phyloP scores from a whole-genome alignment of 148 eudicot genomes.

The Arctostaphylos glauca region DNA sequence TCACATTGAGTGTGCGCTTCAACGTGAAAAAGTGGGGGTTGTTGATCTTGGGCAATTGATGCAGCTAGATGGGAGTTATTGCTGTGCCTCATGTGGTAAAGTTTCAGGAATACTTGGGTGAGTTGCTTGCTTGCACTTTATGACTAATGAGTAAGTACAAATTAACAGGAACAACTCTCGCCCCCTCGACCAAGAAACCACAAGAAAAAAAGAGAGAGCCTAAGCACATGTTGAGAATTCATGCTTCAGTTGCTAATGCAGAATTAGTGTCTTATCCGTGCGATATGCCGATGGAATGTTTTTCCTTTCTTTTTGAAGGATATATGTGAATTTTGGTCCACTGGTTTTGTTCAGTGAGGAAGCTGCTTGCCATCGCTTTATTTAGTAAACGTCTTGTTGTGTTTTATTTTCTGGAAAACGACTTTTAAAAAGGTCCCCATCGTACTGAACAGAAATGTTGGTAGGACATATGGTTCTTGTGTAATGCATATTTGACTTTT shows the following conservation, averaged over 20 bases:
- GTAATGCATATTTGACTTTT: not conserved
- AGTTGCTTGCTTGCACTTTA: constrained; percentile 30
- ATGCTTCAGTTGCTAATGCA: not conserved
- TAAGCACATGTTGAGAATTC: not conserved
- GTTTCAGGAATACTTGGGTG: constrained; percentile 83
- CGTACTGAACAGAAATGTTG: not conserved
- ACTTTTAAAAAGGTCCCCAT: not conserved
- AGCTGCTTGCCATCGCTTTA: not conserved
- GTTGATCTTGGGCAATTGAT: constrained; percentile 69
- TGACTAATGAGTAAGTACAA: not conserved
- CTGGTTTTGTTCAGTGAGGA: not conserved
- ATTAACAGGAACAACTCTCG: not conserved
- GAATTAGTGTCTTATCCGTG: not conserved
- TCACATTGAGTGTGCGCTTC: constrained; percentile 90
- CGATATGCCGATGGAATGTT: not conserved
- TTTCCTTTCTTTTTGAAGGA: not conserved
- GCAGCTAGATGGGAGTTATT: constrained; percentile 88
- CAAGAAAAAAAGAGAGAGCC: not conserved
- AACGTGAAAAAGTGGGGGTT: constrained; percentile 66
- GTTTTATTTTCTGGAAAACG: not conserved
- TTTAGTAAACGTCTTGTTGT: not conserved
- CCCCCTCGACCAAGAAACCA: not conserved
- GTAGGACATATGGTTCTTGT: not conserved
- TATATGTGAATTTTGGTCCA: not conserved
- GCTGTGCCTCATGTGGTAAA: constrained; percentile 92